phyloP scores from a whole-genome alignment of 306 rosid genomes.

The Styphnolobium japonicum region DNA sequence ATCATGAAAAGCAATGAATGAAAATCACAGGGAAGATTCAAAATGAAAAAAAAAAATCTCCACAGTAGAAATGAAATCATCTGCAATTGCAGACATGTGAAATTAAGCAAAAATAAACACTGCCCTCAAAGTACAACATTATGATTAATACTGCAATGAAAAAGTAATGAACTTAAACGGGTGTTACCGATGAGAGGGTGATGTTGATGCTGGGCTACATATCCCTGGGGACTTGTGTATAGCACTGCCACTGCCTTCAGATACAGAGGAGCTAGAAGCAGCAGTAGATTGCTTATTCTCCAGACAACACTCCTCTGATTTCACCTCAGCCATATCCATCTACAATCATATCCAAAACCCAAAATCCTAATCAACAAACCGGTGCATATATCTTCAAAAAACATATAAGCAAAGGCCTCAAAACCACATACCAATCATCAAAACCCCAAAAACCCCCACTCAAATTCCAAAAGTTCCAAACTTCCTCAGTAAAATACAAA shows the following conservation, averaged over 20 bases:
- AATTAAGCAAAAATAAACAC: conserved; percentile 23
- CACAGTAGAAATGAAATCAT: not conserved
- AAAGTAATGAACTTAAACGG: conserved; percentile 18
- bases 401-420: conserved; percentile 16
- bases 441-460: conserved; percentile 41
- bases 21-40: conserved; percentile 9
- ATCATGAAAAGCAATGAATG: conserved; percentile 1
- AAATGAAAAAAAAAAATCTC: not conserved
- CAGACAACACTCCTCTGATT: conserved; percentile 74
- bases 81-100: conserved; percentile 8
- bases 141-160: conserved; percentile 9
- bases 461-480: conserved; percentile 25
- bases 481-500: conserved; percentile 28
- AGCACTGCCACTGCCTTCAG: conserved; percentile 77
- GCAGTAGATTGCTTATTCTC: conserved; percentile 90
- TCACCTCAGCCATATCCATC: conserved; percentile 63
- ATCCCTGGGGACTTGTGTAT: conserved; percentile 67
- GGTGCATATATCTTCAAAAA: not conserved
- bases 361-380: conserved; percentile 44
- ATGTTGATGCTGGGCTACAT: conserved; percentile 61
- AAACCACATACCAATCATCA: conserved; percentile 11
- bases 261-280: conserved; percentile 77
- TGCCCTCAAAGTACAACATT: not conserved
- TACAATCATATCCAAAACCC: conserved; percentile 50
- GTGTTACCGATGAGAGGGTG: conserved; percentile 71